Conservation (phyloP, 2,329 filamentous ascomycete genomes). For the Fusarium sp. region DNA sequence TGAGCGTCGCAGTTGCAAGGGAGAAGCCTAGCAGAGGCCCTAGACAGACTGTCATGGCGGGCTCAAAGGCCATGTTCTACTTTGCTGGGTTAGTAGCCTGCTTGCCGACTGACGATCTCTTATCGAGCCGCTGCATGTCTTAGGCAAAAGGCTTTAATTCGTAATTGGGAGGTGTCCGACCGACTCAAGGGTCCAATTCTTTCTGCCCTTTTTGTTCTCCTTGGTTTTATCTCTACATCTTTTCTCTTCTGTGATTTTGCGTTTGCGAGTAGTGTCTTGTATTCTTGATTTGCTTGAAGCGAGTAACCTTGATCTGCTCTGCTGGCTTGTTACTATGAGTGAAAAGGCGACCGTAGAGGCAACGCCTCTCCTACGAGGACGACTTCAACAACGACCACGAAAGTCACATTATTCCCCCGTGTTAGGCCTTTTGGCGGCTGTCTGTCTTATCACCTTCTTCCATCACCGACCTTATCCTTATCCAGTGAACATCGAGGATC, state of each 20-base stretch:
- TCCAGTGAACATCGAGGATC: background rate
- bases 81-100: background rate
- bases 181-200: background rate
- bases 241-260: background rate
- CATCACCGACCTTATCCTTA: constrained; percentile 23
- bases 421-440: constrained; percentile 32
- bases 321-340: constrained; percentile 17
- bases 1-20: background rate
- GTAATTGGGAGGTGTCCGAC: constrained; percentile 1
- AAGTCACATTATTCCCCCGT: constrained; percentile 6
- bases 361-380: constrained; percentile 21
- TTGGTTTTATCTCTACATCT: background rate
- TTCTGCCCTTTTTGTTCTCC: background rate
- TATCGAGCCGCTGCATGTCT: constrained; percentile 33
- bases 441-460: constrained; percentile 35
- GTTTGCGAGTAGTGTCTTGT: background rate
- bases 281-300: background rate
- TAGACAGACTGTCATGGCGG: background rate
- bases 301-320: background rate
- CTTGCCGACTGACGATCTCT: background rate
- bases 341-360: constrained; percentile 27
- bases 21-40: background rate
- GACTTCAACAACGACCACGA: constrained; percentile 1
- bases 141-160: constrained; percentile 16
- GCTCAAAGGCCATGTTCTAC: constrained; percentile 10